Base-by-base conservation (phyloP, 1,284 basidiomycete species). In the Boletus semigastroideus region DNA sequence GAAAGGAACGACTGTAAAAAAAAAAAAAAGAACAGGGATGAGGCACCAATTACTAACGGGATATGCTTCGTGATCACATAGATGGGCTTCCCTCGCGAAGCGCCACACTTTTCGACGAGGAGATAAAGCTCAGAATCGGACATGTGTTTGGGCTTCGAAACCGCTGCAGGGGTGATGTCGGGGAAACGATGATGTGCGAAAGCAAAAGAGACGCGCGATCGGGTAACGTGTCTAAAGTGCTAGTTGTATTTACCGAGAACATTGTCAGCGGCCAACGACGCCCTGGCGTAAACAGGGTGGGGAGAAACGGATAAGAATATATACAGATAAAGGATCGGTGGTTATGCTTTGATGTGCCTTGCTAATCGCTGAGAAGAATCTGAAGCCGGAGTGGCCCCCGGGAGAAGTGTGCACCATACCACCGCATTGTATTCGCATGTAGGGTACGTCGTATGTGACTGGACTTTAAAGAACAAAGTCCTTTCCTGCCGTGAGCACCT, bases 401-500 rank as follows among this genome's bases (percentile, higher is more conserved):
- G 45, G 51, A 52, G 64, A 56, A 52, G 54, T 40, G 59, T 56
- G 52, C 48, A 45, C 51, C 50, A 46, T 48, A 45, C 51, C 50
- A 46, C 27, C 43, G 34, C 62, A 48, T 55, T 54, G 48, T 45
- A 67, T 55, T 54, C 54, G 59, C 53, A 55, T 56, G 54, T 58
- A 64, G 56, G 52, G 47, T 60, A 56, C 57, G 41, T 51, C 46
- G 60, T 52, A 61, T 52, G 44, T 56, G 49, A 55, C 30, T 46
- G 44, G 53, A 46, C 44, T n/a, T 57, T 65, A 70, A 54, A 74
- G 60, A 60, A 70, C 65, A 62, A 69, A 65, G 52, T 68, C 65
- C 65, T 73, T 73, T 41, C 78, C 81, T 33, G 82, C 87, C 2
- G 95, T 97, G 37, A 98, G 77, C 54, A 96, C 79, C 69, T 98